These are phyloP conservation scores for Amyloporia xantha DNA, from an alignment of 768 basidiomycete species.

Conservation along the genomic window DNA sequence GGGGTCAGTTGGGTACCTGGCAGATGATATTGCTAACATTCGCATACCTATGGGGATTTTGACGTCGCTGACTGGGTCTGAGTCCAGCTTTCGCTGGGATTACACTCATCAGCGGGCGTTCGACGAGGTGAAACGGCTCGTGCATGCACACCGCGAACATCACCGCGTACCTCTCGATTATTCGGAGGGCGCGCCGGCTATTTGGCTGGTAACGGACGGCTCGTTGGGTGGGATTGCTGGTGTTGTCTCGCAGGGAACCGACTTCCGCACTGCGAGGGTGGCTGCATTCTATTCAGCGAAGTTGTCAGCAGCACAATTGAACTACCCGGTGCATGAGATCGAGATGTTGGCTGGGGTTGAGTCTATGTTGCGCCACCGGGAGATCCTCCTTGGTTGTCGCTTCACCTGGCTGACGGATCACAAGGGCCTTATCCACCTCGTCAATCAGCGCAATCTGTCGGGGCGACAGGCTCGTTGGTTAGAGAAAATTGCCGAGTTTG, in stretches of 20 bases:
- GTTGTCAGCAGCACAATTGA: constrained; percentile 18
- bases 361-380: constrained; percentile 27
- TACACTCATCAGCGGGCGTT: constrained; percentile 27
- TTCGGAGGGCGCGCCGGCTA: constrained; percentile 7
- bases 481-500: constrained; percentile 22
- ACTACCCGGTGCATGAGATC: constrained; percentile 35
- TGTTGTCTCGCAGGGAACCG: constrained; percentile 17
- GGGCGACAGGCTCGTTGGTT: constrained; percentile 24
- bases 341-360: constrained; percentile 32
- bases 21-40: constrained; percentile 26
- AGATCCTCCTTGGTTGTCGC: constrained; percentile 17
- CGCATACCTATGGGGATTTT: constrained; percentile 35
- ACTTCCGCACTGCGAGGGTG: constrained; percentile 10
- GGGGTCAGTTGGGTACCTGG: constrained; percentile 27
- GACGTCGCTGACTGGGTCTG: constrained; percentile 11
- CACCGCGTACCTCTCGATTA: constrained; percentile 22
- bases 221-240: constrained; percentile 16
- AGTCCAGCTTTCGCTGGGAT: constrained; percentile 20
- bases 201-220: constrained; percentile 22
- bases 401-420: constrained; percentile 26
- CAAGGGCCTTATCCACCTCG: constrained; percentile 16
- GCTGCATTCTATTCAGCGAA: constrained; percentile 25
- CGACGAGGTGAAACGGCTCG: constrained; percentile 18
- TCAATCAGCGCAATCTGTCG: constrained; percentile 20
- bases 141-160: constrained; percentile 12